Evolutionary conservation across 2,329 filamentous ascomycete genomes (phyloP).

Genomic region (Ceratocystis huliohia): DNA sequence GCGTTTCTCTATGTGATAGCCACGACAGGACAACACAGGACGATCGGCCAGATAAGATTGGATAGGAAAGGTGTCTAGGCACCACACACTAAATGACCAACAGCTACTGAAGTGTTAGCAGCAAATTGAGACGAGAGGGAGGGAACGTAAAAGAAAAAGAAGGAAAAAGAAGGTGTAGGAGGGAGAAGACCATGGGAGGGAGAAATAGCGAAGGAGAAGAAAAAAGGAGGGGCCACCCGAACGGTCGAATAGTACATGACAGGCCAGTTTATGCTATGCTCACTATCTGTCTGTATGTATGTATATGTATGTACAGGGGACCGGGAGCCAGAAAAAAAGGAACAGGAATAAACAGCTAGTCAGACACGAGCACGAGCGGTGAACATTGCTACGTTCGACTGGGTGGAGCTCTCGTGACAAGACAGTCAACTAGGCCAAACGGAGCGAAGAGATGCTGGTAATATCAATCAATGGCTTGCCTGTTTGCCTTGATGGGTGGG

Average conservation of each 20-base stretch:
- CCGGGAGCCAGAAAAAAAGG: not conserved
- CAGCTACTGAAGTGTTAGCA: slow-evolving; percentile 1
- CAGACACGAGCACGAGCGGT: slow-evolving; percentile 7
- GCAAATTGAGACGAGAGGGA: not conserved
- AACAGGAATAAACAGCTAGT: slow-evolving; percentile 8
- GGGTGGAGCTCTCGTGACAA: slow-evolving; percentile 1
- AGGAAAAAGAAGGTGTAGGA: not conserved
- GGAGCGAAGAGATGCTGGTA: not conserved
- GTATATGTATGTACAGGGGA: not conserved
- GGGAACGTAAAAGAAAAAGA: not conserved
- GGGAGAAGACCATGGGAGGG: not conserved
- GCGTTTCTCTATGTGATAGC: not conserved
- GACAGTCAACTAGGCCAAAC: not conserved
- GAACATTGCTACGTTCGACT: not conserved
- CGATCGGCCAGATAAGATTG: not conserved
- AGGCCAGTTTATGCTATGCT: not conserved
- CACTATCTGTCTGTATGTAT: not conserved
- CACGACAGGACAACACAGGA: not conserved
- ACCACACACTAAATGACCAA: not conserved
- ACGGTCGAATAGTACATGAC: not conserved
- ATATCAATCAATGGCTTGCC: not conserved
- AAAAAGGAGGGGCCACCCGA: slow-evolving; percentile 9
- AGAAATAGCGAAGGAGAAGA: not conserved
- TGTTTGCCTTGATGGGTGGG: not conserved
- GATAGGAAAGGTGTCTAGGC: not conserved